Evolutionary conservation across 768 basidiomycete species (phyloP).

Genomic region (Mycena latifolia): DNA sequence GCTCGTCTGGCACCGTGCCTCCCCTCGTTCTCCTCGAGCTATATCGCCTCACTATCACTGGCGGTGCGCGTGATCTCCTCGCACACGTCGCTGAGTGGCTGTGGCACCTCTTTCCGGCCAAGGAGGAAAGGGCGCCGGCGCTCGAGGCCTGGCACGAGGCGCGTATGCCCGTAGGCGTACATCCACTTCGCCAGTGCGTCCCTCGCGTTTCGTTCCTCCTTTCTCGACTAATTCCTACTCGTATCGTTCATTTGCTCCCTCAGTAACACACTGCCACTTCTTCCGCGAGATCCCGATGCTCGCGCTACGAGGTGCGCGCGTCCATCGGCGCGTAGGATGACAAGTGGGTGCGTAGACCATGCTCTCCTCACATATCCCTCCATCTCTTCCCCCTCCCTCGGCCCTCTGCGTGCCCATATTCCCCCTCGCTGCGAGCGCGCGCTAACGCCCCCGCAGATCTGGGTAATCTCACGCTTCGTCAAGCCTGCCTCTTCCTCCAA

Average conservation of each 20-base stretch:
- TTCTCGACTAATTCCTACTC: too few species aligned
- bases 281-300: slow-evolving; percentile 65
- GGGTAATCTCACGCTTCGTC: slow-evolving; percentile 73
- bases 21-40: background rate
- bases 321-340: slow-evolving; percentile 63
- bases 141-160: slow-evolving; percentile 12
- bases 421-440: too few species aligned
- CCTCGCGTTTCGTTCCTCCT: too few species aligned
- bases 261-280: slow-evolving; percentile 61
- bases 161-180: slow-evolving; percentile 59
- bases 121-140: slow-evolving; percentile 44
- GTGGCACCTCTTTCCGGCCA: slow-evolving; percentile 51
- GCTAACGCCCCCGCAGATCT: slow-evolving; percentile 57
- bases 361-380: background rate
- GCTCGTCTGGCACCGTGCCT: slow-evolving; percentile 31
- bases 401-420: too few species aligned
- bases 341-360: slow-evolving; percentile 71
- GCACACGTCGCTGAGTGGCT: slow-evolving; percentile 36
- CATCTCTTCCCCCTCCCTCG: background rate
- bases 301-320: slow-evolving; percentile 60
- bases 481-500: slow-evolving; percentile 51
- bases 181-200: slow-evolving; percentile 64
- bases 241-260: too few species aligned
- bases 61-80: slow-evolving; percentile 22
- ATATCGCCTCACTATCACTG: background rate